Base-by-base conservation (phyloP, 1,284 basidiomycete genomes). In the Ceratobasidium papillatum region DNA sequence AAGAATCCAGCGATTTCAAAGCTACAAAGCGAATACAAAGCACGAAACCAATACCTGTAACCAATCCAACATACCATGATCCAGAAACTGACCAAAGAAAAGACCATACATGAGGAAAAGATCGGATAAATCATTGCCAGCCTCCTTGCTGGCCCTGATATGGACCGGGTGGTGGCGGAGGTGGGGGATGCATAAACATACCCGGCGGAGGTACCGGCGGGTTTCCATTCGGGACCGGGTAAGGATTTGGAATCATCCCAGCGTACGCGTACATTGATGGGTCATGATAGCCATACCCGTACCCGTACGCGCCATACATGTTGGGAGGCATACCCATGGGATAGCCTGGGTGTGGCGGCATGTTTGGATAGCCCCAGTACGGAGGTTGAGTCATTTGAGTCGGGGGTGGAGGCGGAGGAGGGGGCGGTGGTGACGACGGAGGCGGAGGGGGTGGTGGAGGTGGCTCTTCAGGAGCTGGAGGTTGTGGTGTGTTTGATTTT, bases 291-390 rank as follows among this genome's bases (percentile, higher is more conserved):
- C 66, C 66, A 30, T 69, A 69, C 14, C 41, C 36, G 11, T 58
- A 56, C 3, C 66, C 52, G 47, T 69, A 69, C 36, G 27, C 34
- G 4, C 52, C 56, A 49, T 72, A 72, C 34, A 41, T 56, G 8
- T 59, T 45, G 38, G 41, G 51, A 9, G 66, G 38, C 17, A 38
- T 38, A 38, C 49, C 64, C 34, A 56, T 68, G 9, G 51, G 49
- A 36, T 68, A 72, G 4, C 68, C 68, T 8, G 54, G 66, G 32
- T 68, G 52, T 9, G 36, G 27, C 22, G 52, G 58, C 56, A 72
- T 72, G 17, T 43, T 45, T 34, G 68, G 68, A 22, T 72, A 72
- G n/a, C 68, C 68, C 68, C 68, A 72, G 58, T 61, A 72, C 14
- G 68, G 58, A 51, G 34, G 22, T 49, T 49, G 68, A 25, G 68